Base-by-base conservation (phyloP, 306 rosid genomes). In the Quercus suber region DNA sequence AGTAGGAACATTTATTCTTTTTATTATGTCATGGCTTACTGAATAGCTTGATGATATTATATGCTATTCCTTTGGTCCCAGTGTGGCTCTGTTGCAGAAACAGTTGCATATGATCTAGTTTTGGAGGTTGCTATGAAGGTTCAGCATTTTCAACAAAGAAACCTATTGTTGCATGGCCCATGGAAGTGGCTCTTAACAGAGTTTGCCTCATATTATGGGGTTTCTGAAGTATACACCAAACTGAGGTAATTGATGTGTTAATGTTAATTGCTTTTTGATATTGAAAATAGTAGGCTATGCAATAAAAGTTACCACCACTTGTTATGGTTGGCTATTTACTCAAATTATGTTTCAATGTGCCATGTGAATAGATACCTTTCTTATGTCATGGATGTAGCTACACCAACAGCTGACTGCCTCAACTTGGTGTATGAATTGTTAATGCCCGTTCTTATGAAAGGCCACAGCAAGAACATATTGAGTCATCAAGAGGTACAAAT, bases 371-470 rank as follows among this genome's bases (percentile, higher is more conserved):
- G 99, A 73, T 93, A 91, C 78, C 89, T 96, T 69, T 93, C 98
- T 15, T 96, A 96, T 82, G 87, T 96, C 70, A 96, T 96, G 99
- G 99, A 96, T 80, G 98, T 96, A 52, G 94, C 99, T 60, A 93
- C 99, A 12, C 99, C 99, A 51, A 96, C 99, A n/a, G 97, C 90
- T 59, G 99, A 96, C 79, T 96, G 99, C 91, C 96, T 96, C 58
- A 86, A 67, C 49, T 83, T 96, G 88, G 99, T 96, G 57, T 81
- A 88, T 37, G 80, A 86, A 64, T 84, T 96, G 87, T 84, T 96
- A 80, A 78, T 84, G 75, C 98, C 98, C 52, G 97, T 96, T 69
- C 60, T 89, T 65, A 84, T 93, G 94, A 96, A 91, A 86, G 96
- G 97, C 73, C 89, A 84, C 71, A 67, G 85, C 87, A 93, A 87